Evolutionary conservation across 1,284 basidiomycete genomes (phyloP), one percentile per base, ranked within the genome.

Genomic region (Cystobasidium pallidum): DNA sequence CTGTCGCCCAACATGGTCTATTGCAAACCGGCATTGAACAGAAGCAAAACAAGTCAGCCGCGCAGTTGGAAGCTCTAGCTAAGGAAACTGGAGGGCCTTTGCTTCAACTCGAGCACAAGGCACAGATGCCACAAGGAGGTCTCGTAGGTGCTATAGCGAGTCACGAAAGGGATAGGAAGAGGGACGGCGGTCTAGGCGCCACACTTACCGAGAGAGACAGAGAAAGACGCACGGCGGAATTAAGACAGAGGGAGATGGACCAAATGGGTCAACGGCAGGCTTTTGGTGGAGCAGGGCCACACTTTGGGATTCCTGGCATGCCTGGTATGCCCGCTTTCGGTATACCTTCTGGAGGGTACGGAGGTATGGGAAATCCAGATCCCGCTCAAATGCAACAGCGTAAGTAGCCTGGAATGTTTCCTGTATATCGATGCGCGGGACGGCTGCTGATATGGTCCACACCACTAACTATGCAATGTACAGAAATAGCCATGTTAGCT

Each of bases 1-100:
- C 68, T 43, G 70, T 75, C n/a, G 72, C 91, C 0, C 92, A 94
- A 2, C 93, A 96, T 75, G 95, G 95, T 10, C 83, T 99, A 15
- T 86, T 99, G 47, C 94, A 93, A 74, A 92, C 93, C 54, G 95
- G 94, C 39, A 85, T 97, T 76, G 91, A 95, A 79, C 94, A 98
- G 81, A 94, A 93, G 81, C 88, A 94, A 78, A 94, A 96, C 79
- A 88, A 94, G 54, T 95, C 92, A 28, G 95, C 96, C 10, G 95
- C 94, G 81, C 86, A 89, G 65, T 92, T 96, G 78, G 94, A 99
- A 80, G 91, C 94, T 80, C 83, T 91, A 15, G 95, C 95, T 6
- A 86, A 94, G 55, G 92, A 94, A 81, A 87, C 85, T 8, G 96
- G 96, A 41, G 89, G 88, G 32, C 91, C 91, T 11, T 85, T 99